These are phyloP conservation scores for Tuber microsphaerosporum DNA, from an alignment of 495 filamentous ascomycete genomes.

Conservation along the genomic window DNA sequence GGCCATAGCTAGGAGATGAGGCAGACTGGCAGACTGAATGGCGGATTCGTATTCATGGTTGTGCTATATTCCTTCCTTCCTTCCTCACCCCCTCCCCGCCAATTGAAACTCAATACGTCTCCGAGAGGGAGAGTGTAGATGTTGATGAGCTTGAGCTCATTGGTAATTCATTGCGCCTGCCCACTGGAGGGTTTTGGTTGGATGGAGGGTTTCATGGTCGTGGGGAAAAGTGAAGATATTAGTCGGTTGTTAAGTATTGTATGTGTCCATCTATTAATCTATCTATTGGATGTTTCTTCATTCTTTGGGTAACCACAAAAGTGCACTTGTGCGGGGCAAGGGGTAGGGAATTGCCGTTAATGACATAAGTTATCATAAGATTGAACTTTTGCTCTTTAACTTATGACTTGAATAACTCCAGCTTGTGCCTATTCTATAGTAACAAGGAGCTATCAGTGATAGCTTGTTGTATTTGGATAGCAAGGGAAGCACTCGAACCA, in stretches of 20 bases:
- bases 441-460: too few species aligned
- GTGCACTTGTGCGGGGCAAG: too few species aligned
- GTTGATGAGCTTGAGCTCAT: not conserved
- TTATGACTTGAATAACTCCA: too few species aligned
- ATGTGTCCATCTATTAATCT: not conserved
- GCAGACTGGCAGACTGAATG: not conserved
- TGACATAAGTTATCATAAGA: too few species aligned
- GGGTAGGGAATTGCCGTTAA: too few species aligned
- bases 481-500: too few species aligned
- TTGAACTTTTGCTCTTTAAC: too few species aligned
- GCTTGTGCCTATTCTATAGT: too few species aligned
- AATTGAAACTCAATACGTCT: not conserved
- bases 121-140: not conserved
- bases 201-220: not conserved
- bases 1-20: not conserved
- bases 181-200: not conserved
- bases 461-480: too few species aligned
- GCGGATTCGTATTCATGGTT: not conserved
- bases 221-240: not conserved
- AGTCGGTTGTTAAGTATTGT: not conserved
- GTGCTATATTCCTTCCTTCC: not conserved
- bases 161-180: not conserved
- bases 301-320: too few species aligned
- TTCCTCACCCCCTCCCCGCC: not conserved
- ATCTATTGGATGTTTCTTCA: not conserved